Evolutionary conservation across 495 filamentous ascomycete species (phyloP).

Genomic region (Annulohypoxylon maeteangense): DNA sequence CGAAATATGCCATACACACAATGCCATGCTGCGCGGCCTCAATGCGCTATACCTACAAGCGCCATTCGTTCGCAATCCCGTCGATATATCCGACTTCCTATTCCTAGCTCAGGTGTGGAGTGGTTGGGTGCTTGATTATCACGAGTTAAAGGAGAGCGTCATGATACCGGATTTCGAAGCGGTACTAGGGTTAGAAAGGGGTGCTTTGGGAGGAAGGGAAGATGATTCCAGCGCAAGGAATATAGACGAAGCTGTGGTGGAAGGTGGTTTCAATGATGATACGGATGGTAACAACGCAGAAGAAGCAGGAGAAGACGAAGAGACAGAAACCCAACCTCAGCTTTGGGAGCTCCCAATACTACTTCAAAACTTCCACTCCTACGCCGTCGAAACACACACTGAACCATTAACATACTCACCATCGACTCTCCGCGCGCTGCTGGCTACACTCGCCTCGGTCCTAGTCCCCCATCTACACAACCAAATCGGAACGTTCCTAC

Average conservation of each 20-base stretch:
- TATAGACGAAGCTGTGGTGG: not conserved
- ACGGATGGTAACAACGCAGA: not conserved
- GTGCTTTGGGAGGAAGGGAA: constrained; percentile 6
- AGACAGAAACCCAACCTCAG: not conserved
- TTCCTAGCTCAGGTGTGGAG: constrained; percentile 51
- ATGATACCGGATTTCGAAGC: constrained; percentile 51
- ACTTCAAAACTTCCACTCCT: constrained; percentile 19
- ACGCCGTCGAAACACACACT: constrained; percentile 20
- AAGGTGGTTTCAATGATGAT: not conserved
- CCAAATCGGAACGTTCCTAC: constrained; percentile 31
- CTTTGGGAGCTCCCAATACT: not conserved
- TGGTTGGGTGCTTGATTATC: constrained; percentile 47
- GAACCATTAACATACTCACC: constrained; percentile 28
- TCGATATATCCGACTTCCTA: constrained; percentile 53
- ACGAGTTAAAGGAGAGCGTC: constrained; percentile 46
- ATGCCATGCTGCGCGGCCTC: constrained; percentile 59
- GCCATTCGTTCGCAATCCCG: constrained; percentile 46
- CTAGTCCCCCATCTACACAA: constrained; percentile 43
- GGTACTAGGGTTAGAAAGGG: constrained; percentile 37
- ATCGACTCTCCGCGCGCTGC: constrained; percentile 6
- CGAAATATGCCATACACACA: constrained; percentile 60
- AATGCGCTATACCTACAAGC: constrained; percentile 63
- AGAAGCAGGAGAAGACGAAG: not conserved
- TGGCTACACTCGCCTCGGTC: constrained; percentile 20
- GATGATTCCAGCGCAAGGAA: not conserved